A percentile compares a stretch with the other conserved stretches of the same genome.
These are phyloP conservation scores for Erythrophleum fordii DNA, from an alignment of 306 rosid genomes.

Conservation along the genomic window DNA sequence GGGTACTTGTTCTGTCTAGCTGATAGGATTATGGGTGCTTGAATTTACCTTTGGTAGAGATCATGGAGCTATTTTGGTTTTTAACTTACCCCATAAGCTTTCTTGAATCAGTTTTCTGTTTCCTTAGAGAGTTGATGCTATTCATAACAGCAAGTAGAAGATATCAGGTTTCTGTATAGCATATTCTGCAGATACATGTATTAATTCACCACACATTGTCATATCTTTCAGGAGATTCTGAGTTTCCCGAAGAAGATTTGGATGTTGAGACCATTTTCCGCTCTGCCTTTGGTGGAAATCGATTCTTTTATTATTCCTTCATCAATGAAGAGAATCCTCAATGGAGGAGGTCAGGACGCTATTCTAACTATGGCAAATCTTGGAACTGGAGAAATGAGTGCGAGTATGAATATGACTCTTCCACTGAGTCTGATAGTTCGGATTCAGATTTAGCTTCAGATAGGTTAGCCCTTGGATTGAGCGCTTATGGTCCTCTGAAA, in stretches of 20 bases:
- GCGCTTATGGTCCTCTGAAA: conserved; percentile 72
- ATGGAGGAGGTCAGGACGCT: conserved; percentile 64
- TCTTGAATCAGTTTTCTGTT: conserved; percentile 12
- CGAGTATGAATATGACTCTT: conserved; percentile 57
- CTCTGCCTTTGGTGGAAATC: conserved; percentile 66
- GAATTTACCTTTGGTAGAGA: conserved; percentile 6
- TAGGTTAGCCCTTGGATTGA: conserved; percentile 83
- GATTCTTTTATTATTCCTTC: conserved; percentile 67
- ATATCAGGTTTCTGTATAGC: conserved; percentile 1
- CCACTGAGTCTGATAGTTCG: conserved; percentile 47
- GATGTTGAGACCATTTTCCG: conserved; percentile 66
- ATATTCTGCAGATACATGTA: conserved; percentile 11
- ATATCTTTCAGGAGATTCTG: conserved; percentile 56
- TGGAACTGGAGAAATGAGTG: conserved; percentile 55
- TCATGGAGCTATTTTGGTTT: conserved; percentile 26
- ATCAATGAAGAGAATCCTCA: conserved; percentile 68
- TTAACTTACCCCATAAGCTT: conserved; percentile 25
- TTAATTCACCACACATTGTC: conserved; percentile 8
- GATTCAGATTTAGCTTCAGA: conserved; percentile 49
- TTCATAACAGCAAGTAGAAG: conserved; percentile 26
- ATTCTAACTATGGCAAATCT: conserved; percentile 50
- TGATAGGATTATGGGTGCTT: conserved; percentile 7
- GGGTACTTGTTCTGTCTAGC: conserved; percentile 13
- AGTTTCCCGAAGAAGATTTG: conserved; percentile 64
- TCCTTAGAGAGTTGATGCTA: neutral